Base-by-base conservation (phyloP, 2,329 filamentous ascomycete genomes). In the Trematosphaeria pertusa region DNA sequence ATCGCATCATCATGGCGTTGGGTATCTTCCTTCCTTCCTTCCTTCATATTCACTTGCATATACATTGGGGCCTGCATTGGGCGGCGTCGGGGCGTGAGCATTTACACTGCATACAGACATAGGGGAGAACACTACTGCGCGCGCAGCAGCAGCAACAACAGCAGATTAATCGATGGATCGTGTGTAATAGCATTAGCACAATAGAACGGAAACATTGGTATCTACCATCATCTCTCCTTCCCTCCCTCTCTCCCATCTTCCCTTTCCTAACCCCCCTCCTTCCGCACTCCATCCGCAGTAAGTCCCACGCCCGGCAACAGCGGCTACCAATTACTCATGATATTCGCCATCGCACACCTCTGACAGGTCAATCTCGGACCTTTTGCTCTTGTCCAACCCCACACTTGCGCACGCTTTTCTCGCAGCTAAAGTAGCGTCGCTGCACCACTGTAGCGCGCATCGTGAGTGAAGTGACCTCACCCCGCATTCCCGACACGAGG, bases 401-500 rank as follows among this genome's bases (percentile, higher is more conserved):
- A 24, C 15, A 8, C 24, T 22, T 21, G 34, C 15, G 9, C 18
- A 8, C 31, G 8, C 14, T 37, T 21, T 15, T 19, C 28, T 38
- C 43, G 21, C 14, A 18, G 28, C 37, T 38, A 42, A 37, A 55
- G 43, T 34, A 33, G 33, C 37, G 54, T 52, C 54, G 54, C 42
- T 48, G 51, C 40, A 55, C 34, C 48, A 21, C 40, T 47, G 37
- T 26, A 12, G 24, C 30, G 14, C 46, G 51, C 35, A 49, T 32
- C 54, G 58, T 65, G n/a, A n/a, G n/a, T n/a, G n/a, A n/a, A n/a
- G n/a, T n/a, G 62, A 65, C 53, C 54, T 62, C 60, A 64, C 54
- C 60, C 55, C 59, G 60, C 60, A 60, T 56, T 43, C 21, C 19
- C 37, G 22, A 30, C 42, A 40, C 24, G 17, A 35, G 7, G 8